Evolutionary conservation across 208 protist species (phyloP).

Genomic region (Trypanosoma lewisi): DNA sequence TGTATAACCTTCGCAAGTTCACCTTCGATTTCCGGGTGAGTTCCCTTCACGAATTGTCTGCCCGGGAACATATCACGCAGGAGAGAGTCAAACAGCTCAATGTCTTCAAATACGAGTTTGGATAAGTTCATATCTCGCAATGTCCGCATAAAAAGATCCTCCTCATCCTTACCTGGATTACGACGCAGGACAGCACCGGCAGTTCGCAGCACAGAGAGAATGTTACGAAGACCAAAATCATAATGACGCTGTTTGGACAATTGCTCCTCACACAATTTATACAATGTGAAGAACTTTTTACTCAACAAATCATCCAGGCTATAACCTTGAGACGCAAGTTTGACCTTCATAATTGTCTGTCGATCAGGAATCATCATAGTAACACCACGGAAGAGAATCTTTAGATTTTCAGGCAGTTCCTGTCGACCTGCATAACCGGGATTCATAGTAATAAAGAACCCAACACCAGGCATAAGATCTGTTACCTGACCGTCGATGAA

Average conservation of each 20-base stretch:
- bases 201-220: conserved; percentile 97
- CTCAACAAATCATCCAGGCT: conserved; percentile 91
- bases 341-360: conserved; percentile 97
- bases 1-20: conserved; percentile 86
- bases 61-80: conserved; percentile 93
- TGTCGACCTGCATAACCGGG: conserved; percentile 97
- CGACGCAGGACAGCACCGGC: conserved; percentile 89
- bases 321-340: conserved; percentile 92
- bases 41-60: conserved; percentile 90
- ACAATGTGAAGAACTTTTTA: conserved; percentile 95
- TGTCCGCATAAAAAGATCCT: conserved; percentile 95
- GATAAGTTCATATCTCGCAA: conserved; percentile 98
- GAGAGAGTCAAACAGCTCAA: conserved; percentile 96
- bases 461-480: conserved; percentile 89
- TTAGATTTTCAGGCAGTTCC: conserved; percentile 98
- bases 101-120: conserved; percentile 97
- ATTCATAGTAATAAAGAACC: conserved; percentile 99
- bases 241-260: conserved; percentile 98
- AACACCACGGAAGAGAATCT: conserved; percentile 97
- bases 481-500: conserved; percentile 93
- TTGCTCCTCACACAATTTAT: conserved; percentile 97
- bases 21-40: conserved; percentile 89
- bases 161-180: conserved; percentile 90
- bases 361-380: conserved; percentile 99
- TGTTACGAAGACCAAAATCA: conserved; percentile 97